Percentiles rank a stretch among this genome's conserved stretches.
phyloP scores from a whole-genome alignment of 495 filamentous ascomycete species.

The Friedmanniomyces simplex region DNA sequence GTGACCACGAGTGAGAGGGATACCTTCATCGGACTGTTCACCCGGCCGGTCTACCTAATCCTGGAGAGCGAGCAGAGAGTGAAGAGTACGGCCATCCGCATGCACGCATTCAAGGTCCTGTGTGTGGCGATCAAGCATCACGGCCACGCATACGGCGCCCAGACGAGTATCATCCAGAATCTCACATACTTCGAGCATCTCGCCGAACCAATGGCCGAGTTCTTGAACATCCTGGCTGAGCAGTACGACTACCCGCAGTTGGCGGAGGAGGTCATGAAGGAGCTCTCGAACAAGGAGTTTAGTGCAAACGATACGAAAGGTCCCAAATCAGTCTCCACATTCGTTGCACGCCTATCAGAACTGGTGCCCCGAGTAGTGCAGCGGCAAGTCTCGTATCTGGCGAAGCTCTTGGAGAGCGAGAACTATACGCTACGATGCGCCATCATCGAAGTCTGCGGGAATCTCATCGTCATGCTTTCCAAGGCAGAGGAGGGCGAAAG shows the following conservation, averaged over 20 bases:
- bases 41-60: conserved; percentile 84
- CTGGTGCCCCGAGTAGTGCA: conserved; percentile 84
- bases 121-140: conserved; percentile 98
- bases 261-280: conserved; percentile 83
- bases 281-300: conserved; percentile 95
- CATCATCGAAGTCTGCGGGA: conserved; percentile 97
- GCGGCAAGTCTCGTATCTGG: conserved; percentile 89
- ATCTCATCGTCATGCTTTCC: conserved; percentile 81
- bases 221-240: conserved; percentile 87
- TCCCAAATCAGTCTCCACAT: conserved; percentile 95
- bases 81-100: conserved; percentile 80
- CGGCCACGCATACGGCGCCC: conserved; percentile 90
- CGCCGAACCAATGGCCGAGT: conserved; percentile 97
- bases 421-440: conserved; percentile 90
- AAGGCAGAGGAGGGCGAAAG: conserved; percentile 67
- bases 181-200: conserved; percentile 97
- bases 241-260: conserved; percentile 98
- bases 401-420: conserved; percentile 93
- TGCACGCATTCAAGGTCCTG: conserved; percentile 94
- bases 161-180: conserved; percentile 95
- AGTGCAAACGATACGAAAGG: conserved; percentile 90
- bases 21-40: conserved; percentile 87
- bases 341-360: conserved; percentile 93
- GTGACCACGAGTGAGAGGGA: conserved; percentile 93
- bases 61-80: conserved; percentile 89